phyloP scores from a whole-genome alignment of 345 rosid species.

The Salix caprea region DNA sequence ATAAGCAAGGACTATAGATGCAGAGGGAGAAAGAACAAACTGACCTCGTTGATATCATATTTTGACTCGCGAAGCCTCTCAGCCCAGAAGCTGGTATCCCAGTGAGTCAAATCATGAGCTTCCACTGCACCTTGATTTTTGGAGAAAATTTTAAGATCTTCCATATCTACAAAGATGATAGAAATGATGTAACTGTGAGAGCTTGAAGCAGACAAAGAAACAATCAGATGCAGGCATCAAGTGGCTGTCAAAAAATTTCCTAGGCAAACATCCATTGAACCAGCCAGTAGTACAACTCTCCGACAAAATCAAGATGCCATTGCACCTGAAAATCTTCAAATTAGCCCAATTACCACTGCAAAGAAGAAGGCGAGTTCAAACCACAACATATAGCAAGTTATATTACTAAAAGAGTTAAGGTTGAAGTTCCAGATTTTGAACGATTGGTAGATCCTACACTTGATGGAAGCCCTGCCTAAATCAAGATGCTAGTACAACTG shows the following conservation, averaged over 20 bases:
- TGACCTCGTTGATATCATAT: constrained; percentile 84
- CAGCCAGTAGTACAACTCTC: background rate
- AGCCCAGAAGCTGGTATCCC: constrained; percentile 89
- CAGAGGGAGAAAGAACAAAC: constrained; percentile 13
- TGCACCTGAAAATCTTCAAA: background rate
- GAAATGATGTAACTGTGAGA: background rate
- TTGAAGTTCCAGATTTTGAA: background rate
- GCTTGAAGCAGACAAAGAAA: background rate
- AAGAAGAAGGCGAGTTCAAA: background rate
- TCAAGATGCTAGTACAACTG: background rate
- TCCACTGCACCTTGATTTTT: constrained; percentile 72
- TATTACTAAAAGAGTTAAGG: background rate
- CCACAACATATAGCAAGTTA: background rate
- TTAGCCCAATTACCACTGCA: background rate
- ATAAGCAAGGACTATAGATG: no score
- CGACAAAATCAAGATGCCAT: background rate
- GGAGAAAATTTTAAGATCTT: constrained; percentile 67
- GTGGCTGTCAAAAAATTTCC: background rate
- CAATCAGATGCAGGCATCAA: background rate
- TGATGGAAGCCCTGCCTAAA: background rate
- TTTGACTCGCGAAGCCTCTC: constrained; percentile 95
- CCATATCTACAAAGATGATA: constrained; percentile 50
- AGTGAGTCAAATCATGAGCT: constrained; percentile 63
- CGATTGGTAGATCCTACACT: background rate
- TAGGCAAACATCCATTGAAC: background rate